Evolutionary conservation across 345 rosid genomes (phyloP).

Genomic region (Eucalyptus victrix): DNA sequence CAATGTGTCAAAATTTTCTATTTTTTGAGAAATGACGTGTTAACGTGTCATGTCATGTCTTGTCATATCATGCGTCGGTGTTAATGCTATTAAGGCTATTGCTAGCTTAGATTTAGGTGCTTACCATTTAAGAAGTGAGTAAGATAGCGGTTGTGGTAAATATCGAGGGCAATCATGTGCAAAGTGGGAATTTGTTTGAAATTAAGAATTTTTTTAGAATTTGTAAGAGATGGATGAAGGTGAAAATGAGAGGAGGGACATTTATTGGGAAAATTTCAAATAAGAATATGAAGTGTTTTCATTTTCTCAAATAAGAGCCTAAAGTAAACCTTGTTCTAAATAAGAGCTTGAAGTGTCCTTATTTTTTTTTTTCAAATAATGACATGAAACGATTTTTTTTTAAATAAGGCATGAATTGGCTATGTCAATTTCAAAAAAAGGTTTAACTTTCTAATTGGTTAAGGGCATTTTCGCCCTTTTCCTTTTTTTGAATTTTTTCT

Average conservation of each 20-base stretch:
- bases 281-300: too few relatives aligned
- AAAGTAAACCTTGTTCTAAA: too few relatives aligned
- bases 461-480: not conserved
- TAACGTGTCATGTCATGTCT: accelerated
- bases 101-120: not conserved
- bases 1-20: too few relatives aligned
- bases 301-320: too few relatives aligned
- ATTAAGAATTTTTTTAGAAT: not conserved
- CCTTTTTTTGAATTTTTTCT: too few relatives aligned
- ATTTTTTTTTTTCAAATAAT: too few relatives aligned
- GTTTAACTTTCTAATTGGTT: not conserved
- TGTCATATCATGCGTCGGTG: accelerated
- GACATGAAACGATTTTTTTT: too few relatives aligned
- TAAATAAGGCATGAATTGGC: not conserved
- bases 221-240: not conserved
- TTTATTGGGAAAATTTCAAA: too few relatives aligned
- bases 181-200: not conserved
- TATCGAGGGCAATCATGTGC: not conserved
- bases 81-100: too few relatives aligned
- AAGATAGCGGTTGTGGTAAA: not conserved
- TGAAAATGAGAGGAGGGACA: not conserved
- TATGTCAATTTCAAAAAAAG: too few relatives aligned
- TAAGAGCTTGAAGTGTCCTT: too few relatives aligned
- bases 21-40: accelerated
- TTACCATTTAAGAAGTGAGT: not conserved